These are phyloP conservation scores for Amanita subjunquillea DNA, from an alignment of 768 basidiomycete genomes.

Conservation along the genomic window DNA sequence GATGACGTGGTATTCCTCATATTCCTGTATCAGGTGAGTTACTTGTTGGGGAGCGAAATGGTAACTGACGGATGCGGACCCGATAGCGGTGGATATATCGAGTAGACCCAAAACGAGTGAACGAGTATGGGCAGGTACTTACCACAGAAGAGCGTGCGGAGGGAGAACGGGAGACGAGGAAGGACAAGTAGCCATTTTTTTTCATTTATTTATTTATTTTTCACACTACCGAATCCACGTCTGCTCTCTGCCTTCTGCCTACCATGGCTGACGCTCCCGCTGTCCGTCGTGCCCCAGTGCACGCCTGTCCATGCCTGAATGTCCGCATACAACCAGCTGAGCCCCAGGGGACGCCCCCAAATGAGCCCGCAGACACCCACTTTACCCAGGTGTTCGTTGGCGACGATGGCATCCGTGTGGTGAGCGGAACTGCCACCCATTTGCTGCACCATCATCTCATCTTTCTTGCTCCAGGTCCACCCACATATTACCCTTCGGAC, in stretches of 20 bases:
- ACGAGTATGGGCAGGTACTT: slow-evolving; percentile 91
- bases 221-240: slow-evolving; percentile 24
- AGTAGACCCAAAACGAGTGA: slow-evolving; percentile 87
- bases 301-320: slow-evolving; percentile 67
- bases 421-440: slow-evolving; percentile 23
- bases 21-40: slow-evolving; percentile 80
- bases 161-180: slow-evolving; percentile 43
- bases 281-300: slow-evolving; percentile 16
- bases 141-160: slow-evolving; percentile 32
- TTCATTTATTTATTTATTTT: not conserved
- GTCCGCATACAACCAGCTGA: slow-evolving; percentile 40
- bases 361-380: slow-evolving; percentile 23
- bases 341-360: slow-evolving; percentile 20
- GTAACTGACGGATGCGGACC: slow-evolving; percentile 11
- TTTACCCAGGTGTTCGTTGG: slow-evolving; percentile 52
- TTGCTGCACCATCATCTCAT: slow-evolving; percentile 2
- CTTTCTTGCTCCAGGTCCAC: slow-evolving; percentile 36
- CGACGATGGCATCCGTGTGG: slow-evolving; percentile 57
- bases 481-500: slow-evolving; percentile 62
- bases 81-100: slow-evolving; percentile 93
- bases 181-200: slow-evolving; percentile 30
- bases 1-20: slow-evolving; percentile 89
- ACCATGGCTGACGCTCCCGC: slow-evolving; percentile 20
- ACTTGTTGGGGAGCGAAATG: not conserved
- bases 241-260: slow-evolving; percentile 13